Conservation (phyloP, 441 rosid genomes). For the Erodium trifolium region DNA sequence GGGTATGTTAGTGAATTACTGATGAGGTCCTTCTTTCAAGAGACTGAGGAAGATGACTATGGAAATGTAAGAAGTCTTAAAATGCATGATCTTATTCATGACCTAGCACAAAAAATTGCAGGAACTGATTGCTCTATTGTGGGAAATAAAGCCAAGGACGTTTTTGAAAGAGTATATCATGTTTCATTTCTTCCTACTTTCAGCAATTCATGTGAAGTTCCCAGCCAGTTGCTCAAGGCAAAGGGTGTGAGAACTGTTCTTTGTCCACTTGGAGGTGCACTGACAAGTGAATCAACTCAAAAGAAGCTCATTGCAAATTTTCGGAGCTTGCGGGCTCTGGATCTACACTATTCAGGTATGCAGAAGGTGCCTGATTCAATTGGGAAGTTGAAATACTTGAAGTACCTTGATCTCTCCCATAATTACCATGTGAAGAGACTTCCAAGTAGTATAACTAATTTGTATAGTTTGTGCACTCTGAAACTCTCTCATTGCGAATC, state of each 20-base stretch:
- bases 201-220: slow-evolving; percentile 3
- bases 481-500: background rate
- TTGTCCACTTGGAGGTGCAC: background rate
- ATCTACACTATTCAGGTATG: background rate
- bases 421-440: slow-evolving; percentile 10
- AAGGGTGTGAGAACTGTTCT: slow-evolving; percentile 13
- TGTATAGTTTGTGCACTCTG: slow-evolving; percentile 19
- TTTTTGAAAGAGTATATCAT: slow-evolving; percentile 9
- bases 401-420: slow-evolving; percentile 22
- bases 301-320: slow-evolving; percentile 10
- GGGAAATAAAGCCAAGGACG: background rate
- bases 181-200: background rate
- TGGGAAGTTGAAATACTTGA: slow-evolving; percentile 15
- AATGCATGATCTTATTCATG: slow-evolving; percentile 32
- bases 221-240: background rate
- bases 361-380: background rate
- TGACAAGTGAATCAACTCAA: background rate
- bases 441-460: slow-evolving; percentile 12
- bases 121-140: slow-evolving; percentile 9
- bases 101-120: slow-evolving; percentile 21
- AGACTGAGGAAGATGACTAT: slow-evolving; percentile 12
- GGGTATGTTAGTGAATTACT: slow-evolving; percentile 16
- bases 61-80: slow-evolving; percentile 13
- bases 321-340: slow-evolving; percentile 12
- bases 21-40: slow-evolving; percentile 25